phyloP scores from a whole-genome alignment of 2,329 filamentous ascomycete species.

The Lasiodiplodia sp. region DNA sequence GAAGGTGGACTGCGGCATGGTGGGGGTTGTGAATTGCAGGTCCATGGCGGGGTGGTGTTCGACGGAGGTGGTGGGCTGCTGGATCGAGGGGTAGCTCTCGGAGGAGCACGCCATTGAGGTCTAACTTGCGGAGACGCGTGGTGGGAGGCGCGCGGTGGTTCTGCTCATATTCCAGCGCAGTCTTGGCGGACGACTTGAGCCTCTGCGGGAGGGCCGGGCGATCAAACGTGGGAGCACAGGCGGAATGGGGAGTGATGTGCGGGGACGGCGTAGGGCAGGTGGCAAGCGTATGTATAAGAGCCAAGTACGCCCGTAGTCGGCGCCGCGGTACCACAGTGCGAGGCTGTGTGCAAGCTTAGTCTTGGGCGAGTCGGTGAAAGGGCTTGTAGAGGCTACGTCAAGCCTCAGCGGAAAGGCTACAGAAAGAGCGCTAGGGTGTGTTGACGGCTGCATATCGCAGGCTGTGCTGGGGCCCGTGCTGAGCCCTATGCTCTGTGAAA shows the following conservation, averaged over 20 bases:
- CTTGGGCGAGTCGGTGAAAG: conserved; percentile 10
- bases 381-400: conserved; percentile 8
- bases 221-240: conserved; percentile 18
- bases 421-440: neutral
- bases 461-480: conserved; percentile 10
- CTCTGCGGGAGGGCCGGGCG: conserved; percentile 3
- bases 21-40: conserved; percentile 3
- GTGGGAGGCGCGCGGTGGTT: conserved; percentile 11
- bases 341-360: conserved; percentile 19
- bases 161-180: conserved; percentile 19
- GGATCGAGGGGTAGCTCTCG: conserved; percentile 18
- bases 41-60: conserved; percentile 16
- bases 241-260: conserved; percentile 16
- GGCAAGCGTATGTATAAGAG: conserved; percentile 19
- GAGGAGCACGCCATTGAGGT: conserved; percentile 16
- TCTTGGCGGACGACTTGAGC: neutral
- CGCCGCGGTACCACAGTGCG: neutral
- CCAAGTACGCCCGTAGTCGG: conserved; percentile 8
- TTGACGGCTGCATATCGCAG: conserved; percentile 3
- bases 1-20: conserved; percentile 13
- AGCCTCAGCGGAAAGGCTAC: neutral
- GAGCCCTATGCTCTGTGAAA: conserved; percentile 5
- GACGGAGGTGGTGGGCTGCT: conserved; percentile 9
- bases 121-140: conserved; percentile 3
- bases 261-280: conserved; percentile 1